Conservation (phyloP, 306 rosid species). For the Clitoria ternatea region DNA sequence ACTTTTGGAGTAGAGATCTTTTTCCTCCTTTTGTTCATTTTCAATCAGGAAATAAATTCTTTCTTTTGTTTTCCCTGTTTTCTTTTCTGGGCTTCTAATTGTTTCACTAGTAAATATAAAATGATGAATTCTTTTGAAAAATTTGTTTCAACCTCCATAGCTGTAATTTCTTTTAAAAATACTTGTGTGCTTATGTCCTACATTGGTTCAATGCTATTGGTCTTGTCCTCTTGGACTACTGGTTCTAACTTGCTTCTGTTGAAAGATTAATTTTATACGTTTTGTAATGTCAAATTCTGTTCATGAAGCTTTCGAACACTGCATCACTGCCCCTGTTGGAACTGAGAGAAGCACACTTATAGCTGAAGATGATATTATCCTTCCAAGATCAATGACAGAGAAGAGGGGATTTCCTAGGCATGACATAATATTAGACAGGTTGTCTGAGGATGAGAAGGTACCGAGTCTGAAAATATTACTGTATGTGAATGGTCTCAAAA, state of each 20-base stretch:
- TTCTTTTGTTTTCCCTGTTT: neutral
- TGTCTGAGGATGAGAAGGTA: conserved; percentile 79
- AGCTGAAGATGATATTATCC: conserved; percentile 36
- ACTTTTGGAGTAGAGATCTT: neutral
- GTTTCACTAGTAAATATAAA: conserved; percentile 5
- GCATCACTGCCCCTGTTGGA: conserved; percentile 44
- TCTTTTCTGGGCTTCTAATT: neutral
- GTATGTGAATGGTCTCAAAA: conserved; percentile 4
- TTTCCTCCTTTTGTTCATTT: neutral
- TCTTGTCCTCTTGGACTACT: neutral
- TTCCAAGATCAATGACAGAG: conserved; percentile 68
- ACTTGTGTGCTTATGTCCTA: neutral
- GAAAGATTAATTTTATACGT: conserved; percentile 5
- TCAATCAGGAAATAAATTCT: neutral
- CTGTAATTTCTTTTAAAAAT: neutral
- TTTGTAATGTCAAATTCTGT: conserved; percentile 36
- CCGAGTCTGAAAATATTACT: conserved; percentile 11
- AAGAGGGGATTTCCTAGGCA: conserved; percentile 48
- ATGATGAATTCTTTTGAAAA: neutral
- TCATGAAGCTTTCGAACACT: conserved; percentile 54
- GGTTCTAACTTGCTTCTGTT: conserved; percentile 22
- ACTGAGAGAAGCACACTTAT: conserved; percentile 36
- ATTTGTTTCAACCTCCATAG: neutral
- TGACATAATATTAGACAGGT: conserved; percentile 56
- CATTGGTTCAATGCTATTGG: neutral